Evolutionary conservation across 2,329 filamentous ascomycete genomes (phyloP).

Genomic region (Epichloe aotearoae): DNA sequence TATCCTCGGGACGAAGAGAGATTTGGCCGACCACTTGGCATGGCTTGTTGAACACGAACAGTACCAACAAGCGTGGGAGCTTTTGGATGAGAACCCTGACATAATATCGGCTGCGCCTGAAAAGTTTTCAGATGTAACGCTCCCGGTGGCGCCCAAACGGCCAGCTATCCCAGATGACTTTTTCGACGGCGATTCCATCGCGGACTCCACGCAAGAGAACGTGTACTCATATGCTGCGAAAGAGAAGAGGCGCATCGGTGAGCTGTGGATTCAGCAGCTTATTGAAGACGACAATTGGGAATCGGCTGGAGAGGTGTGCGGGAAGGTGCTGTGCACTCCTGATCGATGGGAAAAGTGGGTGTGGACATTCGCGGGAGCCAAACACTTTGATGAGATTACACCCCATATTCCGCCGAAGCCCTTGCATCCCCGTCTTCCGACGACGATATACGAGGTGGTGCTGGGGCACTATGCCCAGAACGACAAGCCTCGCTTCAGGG

Average conservation of each 20-base stretch:
- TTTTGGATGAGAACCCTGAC: conserved; percentile 81
- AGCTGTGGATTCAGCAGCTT: conserved; percentile 84
- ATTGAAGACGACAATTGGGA: conserved; percentile 63
- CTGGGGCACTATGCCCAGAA: conserved; percentile 76
- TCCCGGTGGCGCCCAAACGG: conserved; percentile 28
- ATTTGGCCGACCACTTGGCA: conserved; percentile 68
- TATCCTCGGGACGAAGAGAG: conserved; percentile 78
- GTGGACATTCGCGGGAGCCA: conserved; percentile 75
- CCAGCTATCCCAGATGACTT: conserved; percentile 44
- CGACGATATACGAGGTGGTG: conserved; percentile 76
- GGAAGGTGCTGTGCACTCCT: conserved; percentile 67
- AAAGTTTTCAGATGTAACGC: conserved; percentile 24
- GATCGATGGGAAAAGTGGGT: conserved; percentile 92
- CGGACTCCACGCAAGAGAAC: conserved; percentile 44
- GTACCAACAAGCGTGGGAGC: conserved; percentile 77
- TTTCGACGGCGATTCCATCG: conserved; percentile 51
- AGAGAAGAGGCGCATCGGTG: conserved; percentile 83
- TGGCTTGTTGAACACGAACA: conserved; percentile 76
- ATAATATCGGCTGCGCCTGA: conserved; percentile 35
- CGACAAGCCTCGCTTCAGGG: conserved; percentile 62
- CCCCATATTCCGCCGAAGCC: conserved; percentile 65
- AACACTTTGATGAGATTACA: conserved; percentile 82
- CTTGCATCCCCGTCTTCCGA: conserved; percentile 67
- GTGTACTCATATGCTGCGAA: conserved; percentile 59
- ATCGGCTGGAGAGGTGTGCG: conserved; percentile 66